Conservation (phyloP, 352 stramenopile genomes). For the Thraustochytrium striatum region DNA sequence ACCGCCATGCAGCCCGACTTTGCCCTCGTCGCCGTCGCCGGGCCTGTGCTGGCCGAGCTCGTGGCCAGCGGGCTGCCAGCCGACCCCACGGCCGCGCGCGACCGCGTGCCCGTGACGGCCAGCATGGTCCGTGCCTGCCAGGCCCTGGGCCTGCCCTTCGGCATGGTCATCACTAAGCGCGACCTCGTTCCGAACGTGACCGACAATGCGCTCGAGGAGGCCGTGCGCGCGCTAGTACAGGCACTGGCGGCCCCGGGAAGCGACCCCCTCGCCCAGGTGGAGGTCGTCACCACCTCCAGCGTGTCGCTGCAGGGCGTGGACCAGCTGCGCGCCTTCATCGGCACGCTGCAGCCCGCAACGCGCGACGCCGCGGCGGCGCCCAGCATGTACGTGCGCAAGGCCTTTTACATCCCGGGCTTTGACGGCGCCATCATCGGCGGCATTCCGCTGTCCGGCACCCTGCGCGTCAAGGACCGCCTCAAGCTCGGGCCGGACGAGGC, state of each 20-base stretch:
- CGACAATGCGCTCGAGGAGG: background rate
- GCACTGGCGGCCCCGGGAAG: background rate
- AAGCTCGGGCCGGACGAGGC: conserved; percentile 6
- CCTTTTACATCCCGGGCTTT: conserved; percentile 5
- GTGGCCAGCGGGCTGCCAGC: background rate
- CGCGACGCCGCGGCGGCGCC: background rate
- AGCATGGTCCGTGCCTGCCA: conserved; percentile 13
- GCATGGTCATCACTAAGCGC: conserved; percentile 4
- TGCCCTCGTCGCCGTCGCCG: background rate
- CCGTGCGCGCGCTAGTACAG: background rate
- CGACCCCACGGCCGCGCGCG: background rate
- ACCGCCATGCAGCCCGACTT: conserved; percentile 18
- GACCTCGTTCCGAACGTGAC: background rate
- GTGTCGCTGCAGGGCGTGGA: background rate
- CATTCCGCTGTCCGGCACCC: background rate
- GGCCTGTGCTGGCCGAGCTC: background rate
- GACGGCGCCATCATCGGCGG: conserved; percentile 30
- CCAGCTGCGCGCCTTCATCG: background rate
- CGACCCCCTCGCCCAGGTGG: background rate
- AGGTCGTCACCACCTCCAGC: conserved; percentile 7
- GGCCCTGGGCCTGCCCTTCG: background rate
- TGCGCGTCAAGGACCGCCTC: conserved; percentile 3
- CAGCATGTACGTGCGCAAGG: conserved; percentile 35
- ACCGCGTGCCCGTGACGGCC: background rate
- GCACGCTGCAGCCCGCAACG: background rate